These are phyloP conservation scores for Calonectria pteridis DNA, from an alignment of 2,329 filamentous ascomycete genomes.

Conservation along the genomic window DNA sequence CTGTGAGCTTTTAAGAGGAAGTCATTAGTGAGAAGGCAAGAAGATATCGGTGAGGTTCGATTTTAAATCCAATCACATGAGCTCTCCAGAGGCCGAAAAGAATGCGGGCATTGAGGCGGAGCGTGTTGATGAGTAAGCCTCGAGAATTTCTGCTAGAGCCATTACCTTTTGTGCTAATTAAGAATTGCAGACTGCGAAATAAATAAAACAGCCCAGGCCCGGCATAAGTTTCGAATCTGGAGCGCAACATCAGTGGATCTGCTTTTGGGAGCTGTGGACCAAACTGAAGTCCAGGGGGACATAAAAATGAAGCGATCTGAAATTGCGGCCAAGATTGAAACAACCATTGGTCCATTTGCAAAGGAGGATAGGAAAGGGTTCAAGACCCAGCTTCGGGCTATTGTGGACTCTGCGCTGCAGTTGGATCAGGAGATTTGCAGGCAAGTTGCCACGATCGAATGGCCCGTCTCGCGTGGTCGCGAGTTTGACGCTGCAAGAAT, in stretches of 20 bases:
- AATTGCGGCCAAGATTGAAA: background rate
- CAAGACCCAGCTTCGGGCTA: background rate
- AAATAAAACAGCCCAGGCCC: background rate
- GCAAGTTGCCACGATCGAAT: background rate
- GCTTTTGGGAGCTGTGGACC: background rate
- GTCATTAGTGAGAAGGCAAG: background rate
- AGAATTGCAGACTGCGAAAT: background rate
- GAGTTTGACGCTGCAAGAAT: background rate
- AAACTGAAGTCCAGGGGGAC: background rate
- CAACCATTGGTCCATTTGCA: background rate
- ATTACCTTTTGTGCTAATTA: background rate
- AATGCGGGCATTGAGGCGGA: background rate
- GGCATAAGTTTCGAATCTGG: conserved; percentile 2
- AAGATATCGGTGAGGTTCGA: background rate
- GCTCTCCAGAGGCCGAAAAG: background rate
- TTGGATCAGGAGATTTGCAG: background rate
- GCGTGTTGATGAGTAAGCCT: background rate
- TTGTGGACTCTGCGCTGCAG: background rate
- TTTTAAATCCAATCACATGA: background rate
- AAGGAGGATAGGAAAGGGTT: background rate
- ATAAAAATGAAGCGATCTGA: background rate
- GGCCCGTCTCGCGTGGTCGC: background rate
- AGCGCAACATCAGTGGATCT: background rate
- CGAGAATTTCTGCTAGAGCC: background rate
- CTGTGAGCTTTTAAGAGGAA: background rate